phyloP scores from a whole-genome alignment of 169 alveolate species.

The Plasmodium reichenowi region DNA sequence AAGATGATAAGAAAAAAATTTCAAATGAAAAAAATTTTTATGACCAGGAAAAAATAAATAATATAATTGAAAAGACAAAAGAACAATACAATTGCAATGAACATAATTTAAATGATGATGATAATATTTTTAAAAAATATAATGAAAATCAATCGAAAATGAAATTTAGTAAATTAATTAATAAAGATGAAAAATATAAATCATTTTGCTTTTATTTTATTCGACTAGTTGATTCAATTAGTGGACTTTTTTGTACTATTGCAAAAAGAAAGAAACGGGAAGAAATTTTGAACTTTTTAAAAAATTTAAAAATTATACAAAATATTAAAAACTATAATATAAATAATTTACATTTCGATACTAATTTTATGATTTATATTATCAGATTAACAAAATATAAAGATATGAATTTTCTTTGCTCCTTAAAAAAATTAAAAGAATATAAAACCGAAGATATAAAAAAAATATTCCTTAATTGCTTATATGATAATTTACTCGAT shows the following conservation, averaged over 20 bases:
- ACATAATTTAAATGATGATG: not conserved
- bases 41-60: constrained; percentile 13
- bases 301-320: constrained; percentile 20
- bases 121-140: not conserved
- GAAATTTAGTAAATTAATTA: constrained; percentile 30
- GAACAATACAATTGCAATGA: not conserved
- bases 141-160: constrained; percentile 2
- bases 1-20: not conserved
- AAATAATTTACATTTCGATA: constrained; percentile 10
- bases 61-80: not conserved
- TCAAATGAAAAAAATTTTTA: constrained; percentile 1
- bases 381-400: constrained; percentile 47
- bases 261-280: constrained; percentile 72
- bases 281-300: constrained; percentile 28
- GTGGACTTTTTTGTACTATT: constrained; percentile 63
- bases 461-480: constrained; percentile 28
- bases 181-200: constrained; percentile 43
- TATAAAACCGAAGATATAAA: constrained; percentile 20
- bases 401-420: constrained; percentile 43
- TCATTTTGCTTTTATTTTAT: constrained; percentile 47
- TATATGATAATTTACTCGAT: constrained; percentile 47
- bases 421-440: constrained; percentile 41
- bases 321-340: constrained; percentile 28
- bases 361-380: constrained; percentile 55
- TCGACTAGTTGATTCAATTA: constrained; percentile 62